phyloP scores from a whole-genome alignment of 805 yeast species.

The Cyberlindnera saturnus region DNA sequence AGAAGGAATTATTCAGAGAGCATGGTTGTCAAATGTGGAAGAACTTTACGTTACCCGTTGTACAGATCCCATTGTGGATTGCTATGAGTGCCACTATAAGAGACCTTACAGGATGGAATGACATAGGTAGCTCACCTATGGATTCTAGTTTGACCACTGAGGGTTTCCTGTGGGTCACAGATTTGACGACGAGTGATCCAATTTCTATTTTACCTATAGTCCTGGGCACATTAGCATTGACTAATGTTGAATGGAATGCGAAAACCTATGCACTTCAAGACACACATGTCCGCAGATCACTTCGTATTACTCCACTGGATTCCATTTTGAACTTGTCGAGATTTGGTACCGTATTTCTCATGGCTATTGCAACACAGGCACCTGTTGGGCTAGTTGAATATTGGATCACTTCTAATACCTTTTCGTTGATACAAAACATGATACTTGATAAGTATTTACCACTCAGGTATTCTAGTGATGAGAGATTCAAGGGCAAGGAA shows the following conservation, averaged over 20 bases:
- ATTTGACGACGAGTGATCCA: constrained; percentile 57
- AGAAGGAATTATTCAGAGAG: constrained; percentile 60
- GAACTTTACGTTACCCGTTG: constrained; percentile 62
- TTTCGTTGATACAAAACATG: constrained; percentile 70
- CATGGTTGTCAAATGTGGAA: constrained; percentile 77
- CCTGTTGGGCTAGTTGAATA: constrained; percentile 79
- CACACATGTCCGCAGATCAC: constrained; percentile 32
- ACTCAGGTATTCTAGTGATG: constrained; percentile 11
- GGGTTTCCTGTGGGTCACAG: constrained; percentile 56
- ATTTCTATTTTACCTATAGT: constrained; percentile 59
- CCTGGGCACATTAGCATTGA: constrained; percentile 63
- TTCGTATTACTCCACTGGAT: constrained; percentile 54
- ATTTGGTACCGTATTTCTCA: constrained; percentile 69
- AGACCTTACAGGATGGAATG: constrained; percentile 54
- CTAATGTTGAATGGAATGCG: constrained; percentile 80
- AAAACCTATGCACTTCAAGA: constrained; percentile 45
- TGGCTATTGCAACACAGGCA: constrained; percentile 81
- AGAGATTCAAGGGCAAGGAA: constrained; percentile 3
- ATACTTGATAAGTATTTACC: constrained; percentile 46
- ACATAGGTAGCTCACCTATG: constrained; percentile 34
- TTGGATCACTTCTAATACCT: constrained; percentile 84
- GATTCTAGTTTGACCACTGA: constrained; percentile 46
- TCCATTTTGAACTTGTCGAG: constrained; percentile 67
- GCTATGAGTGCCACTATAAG: constrained; percentile 71
- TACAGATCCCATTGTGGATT: constrained; percentile 87